Conservation (phyloP, 2,329 filamentous ascomycete genomes). For the Biscogniauxia sp. region DNA sequence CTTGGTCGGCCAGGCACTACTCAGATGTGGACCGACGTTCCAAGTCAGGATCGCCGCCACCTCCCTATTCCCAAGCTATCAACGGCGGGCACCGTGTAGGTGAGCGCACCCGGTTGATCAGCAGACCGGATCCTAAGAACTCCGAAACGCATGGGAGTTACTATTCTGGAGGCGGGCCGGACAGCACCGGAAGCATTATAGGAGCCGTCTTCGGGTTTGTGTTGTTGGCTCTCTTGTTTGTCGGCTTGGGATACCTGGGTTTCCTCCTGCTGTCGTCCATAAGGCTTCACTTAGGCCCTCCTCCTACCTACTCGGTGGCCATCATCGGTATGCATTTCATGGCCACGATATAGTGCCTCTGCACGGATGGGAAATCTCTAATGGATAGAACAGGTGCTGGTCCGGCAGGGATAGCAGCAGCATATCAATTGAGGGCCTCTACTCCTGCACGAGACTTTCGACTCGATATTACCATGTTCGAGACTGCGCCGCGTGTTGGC, state of each 20-base stretch:
- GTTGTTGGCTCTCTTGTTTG: not conserved
- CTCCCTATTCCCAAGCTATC: not conserved
- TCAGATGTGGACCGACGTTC: not conserved
- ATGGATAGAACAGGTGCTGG: conserved; percentile 22
- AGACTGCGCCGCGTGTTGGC: conserved; percentile 20
- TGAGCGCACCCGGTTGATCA: not conserved
- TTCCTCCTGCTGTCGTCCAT: not conserved
- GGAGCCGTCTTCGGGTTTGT: not conserved
- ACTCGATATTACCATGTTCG: conserved; percentile 24
- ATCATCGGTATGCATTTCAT: conserved; percentile 22
- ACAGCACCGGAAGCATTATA: not conserved
- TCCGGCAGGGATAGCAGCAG: conserved; percentile 26
- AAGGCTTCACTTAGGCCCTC: not conserved
- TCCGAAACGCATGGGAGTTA: too few relatives aligned
- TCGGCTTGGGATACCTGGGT: not conserved
- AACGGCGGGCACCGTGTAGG: too few relatives aligned
- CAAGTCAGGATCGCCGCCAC: not conserved
- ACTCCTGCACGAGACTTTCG: conserved; percentile 4
- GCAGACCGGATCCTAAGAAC: not conserved
- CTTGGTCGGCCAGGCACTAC: not conserved
- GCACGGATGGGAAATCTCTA: conserved; percentile 2
- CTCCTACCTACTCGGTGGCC: conserved; percentile 19
- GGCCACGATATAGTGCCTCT: not conserved
- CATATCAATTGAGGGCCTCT: conserved; percentile 17
- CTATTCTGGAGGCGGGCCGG: not conserved